phyloP scores from a whole-genome alignment of 1,284 basidiomycete species.

The Trametes polyzona region DNA sequence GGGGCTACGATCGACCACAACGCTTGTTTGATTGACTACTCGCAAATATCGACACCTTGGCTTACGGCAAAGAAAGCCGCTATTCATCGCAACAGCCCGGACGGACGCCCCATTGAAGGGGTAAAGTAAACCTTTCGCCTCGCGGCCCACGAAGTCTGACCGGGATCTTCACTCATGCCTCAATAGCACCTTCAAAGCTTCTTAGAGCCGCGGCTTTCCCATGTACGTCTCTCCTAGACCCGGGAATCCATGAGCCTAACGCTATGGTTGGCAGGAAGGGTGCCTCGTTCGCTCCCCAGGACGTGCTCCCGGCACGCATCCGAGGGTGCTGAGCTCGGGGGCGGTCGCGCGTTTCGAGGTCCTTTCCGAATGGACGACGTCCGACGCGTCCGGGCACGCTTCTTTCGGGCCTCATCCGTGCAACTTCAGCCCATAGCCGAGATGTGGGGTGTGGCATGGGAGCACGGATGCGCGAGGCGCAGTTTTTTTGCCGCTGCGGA shows the following conservation, averaged over 20 bases:
- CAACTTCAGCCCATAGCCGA: not conserved
- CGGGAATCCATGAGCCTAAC: not conserved
- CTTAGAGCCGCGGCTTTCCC: not conserved
- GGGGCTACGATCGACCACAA: not conserved
- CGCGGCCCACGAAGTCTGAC: not conserved
- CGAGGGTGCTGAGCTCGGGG: not conserved
- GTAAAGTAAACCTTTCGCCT: not conserved
- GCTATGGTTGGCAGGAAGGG: not conserved
- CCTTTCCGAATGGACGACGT: slow-evolving; percentile 4
- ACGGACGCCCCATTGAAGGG: not conserved
- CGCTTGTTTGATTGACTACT: not conserved
- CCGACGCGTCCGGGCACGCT: slow-evolving; percentile 8
- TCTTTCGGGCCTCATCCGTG: slow-evolving; percentile 2
- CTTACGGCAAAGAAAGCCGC: not conserved
- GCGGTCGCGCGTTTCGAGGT: not conserved
- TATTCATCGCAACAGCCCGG: not conserved
- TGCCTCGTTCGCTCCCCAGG: not conserved
- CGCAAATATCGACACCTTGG: not conserved
- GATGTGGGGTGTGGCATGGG: not conserved
- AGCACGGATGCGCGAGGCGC: not conserved
- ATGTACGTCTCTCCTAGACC: not conserved
- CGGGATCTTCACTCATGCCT: not conserved
- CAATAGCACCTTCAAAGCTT: too few relatives aligned
- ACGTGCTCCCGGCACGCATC: not conserved
- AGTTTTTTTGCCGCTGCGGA: not conserved